Evolutionary conservation across 2,329 filamentous ascomycete species (phyloP).

Genomic region (Exophiala spinifera): DNA sequence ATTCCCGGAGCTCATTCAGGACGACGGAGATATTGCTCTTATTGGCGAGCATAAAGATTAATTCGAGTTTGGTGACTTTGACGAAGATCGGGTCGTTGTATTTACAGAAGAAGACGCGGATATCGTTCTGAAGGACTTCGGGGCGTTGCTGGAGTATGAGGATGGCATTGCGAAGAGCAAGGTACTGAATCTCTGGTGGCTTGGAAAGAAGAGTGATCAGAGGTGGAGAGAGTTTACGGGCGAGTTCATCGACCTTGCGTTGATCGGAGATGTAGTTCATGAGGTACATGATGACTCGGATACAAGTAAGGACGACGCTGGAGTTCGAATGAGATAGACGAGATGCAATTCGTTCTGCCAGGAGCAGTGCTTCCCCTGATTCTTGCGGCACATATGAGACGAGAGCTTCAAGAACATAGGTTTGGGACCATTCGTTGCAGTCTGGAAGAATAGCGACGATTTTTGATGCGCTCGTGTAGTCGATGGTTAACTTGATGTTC

Average conservation of each 20-base stretch:
- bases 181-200: slow-evolving; percentile 96
- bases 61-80: slow-evolving; percentile 96
- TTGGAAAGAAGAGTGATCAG: slow-evolving; percentile 93
- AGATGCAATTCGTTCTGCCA: slow-evolving; percentile 93
- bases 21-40: slow-evolving; percentile 96
- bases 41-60: slow-evolving; percentile 97
- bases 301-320: slow-evolving; percentile 91
- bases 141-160: slow-evolving; percentile 89
- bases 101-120: slow-evolving; percentile 99
- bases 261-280: slow-evolving; percentile 98
- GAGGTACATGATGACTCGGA: slow-evolving; percentile 91
- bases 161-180: slow-evolving; percentile 88
- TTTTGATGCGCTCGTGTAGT: slow-evolving; percentile 96
- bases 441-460: slow-evolving; percentile 95
- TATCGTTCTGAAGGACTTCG: slow-evolving; percentile 92
- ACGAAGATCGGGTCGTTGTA: slow-evolving; percentile 99
- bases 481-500: slow-evolving; percentile 95
- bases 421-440: slow-evolving; percentile 96
- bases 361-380: slow-evolving; percentile 76
- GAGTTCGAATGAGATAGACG: slow-evolving; percentile 96
- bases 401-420: slow-evolving; percentile 93
- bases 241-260: slow-evolving; percentile 80
- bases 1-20: slow-evolving; percentile 86
- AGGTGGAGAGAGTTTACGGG: slow-evolving; percentile 89
- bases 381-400: slow-evolving; percentile 98